Base-by-base conservation (phyloP, 768 basidiomycete species). In the Trametes sanguinea region DNA sequence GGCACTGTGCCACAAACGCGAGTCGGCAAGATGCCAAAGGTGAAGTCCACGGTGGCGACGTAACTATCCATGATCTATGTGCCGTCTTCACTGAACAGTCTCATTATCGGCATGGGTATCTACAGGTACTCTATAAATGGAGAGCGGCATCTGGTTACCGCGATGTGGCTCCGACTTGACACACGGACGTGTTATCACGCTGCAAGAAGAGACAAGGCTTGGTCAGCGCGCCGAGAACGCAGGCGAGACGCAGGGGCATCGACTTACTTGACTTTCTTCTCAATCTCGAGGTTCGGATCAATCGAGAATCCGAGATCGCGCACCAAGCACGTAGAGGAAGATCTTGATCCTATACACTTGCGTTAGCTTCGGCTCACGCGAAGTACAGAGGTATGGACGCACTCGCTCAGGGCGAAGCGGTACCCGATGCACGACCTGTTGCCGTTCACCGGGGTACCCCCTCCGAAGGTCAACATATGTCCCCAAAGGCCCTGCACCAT, bases 221-320 rank as follows among this genome's bases (percentile, higher is more conserved):
- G 22, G 22, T 22, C 22, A 22, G 22, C 22, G 22, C 22, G 22
- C 35, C 35, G 11, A 84, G 81, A 60, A 85, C 77, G 68, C 82
- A 69, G 29, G 37, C 40, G 22, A 17, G 44, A 7, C 5, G 27
- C 30, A 6, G 46, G 43, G 57, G 40, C 6, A 61, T 43, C 45
- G 35, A n/a, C 84, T 77, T 70, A 87, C 85, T 85, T 86, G 71
- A 84, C 77, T 51, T 78, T 82, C 76, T 86, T 86, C 77, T 87
- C 83, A 65, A 86, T 81, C 66, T 84, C 78, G 66, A 84, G 72
- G 54, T 75, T 71, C 29, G 80, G 76, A 67, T 84, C 82, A 22
- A 81, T 75, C 50, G 77, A 72, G 74, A 85, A 83, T 68, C 82
- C 81, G 55, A 85, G 73, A 74, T 86, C 84, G 66, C 80, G 79